A percentile compares a stretch with the other conserved stretches of the same genome.
Conservation (phyloP, 805 yeast genomes). For the Nakazawaea populi region DNA sequence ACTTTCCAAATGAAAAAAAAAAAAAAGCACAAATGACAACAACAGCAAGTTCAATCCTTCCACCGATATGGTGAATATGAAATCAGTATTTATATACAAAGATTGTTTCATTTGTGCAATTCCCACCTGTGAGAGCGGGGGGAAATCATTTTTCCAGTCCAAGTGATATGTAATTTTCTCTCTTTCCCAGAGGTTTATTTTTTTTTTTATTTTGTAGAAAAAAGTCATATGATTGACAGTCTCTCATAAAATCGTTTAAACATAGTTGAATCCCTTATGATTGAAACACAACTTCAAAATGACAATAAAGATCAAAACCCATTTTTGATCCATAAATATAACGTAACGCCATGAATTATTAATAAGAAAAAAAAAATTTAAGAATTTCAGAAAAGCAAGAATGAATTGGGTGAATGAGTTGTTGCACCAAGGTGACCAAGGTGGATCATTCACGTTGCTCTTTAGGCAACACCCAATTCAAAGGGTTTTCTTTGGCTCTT, state of each 20-base stretch:
- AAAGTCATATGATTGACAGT: no score
- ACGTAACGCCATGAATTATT: slow-evolving; percentile 1
- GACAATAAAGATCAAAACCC: not conserved
- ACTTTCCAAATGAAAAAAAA: no score
- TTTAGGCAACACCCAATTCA: slow-evolving; percentile 63
- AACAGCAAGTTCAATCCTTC: no score
- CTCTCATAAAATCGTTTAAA: not conserved
- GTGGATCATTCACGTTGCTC: slow-evolving; percentile 32
- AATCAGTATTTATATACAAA: not conserved
- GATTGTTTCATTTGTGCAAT: no score
- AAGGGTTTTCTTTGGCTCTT: slow-evolving; percentile 52
- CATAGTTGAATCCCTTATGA: not conserved
- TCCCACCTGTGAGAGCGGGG: no score
- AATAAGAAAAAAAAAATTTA: not conserved
- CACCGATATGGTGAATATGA: no score
- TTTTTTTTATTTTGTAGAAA: no score
- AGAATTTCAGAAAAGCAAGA: not conserved
- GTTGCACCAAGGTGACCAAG: not conserved
- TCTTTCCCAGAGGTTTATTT: no score
- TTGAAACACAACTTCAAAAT: not conserved
- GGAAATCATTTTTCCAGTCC: no score
- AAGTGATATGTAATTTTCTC: no score
- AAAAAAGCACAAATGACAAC: no score
- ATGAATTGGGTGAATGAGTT: no score
- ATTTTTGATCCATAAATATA: not conserved